Evolutionary conservation across 2,329 filamentous ascomycete genomes (phyloP), one percentile per base, ranked within the genome.

Genomic region (Cladosporium sp.): DNA sequence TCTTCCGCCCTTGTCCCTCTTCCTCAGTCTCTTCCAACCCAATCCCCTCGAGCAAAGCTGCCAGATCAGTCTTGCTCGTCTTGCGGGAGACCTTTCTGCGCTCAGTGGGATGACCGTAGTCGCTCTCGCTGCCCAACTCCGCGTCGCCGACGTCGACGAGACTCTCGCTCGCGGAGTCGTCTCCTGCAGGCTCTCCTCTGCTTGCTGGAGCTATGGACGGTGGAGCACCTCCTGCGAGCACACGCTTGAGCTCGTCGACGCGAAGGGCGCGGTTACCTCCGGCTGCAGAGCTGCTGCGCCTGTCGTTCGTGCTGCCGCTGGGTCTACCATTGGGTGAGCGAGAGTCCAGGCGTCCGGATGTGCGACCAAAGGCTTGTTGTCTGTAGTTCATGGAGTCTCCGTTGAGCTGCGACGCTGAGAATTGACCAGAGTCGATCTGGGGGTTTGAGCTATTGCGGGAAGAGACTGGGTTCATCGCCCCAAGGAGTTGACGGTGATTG

Each of bases 81-180:
- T 55, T 53, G 34, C 53, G 31, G 32, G 49, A 48, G 31, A 43
- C 37, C 18, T 48, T 55, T n/a, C 33, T 40, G n/a, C 34, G 33
- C 37, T 45, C 43, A 13, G 37, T 42, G 10, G 11, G 33, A 10
- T 53, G 28, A 3, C 52, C 46, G 13, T 38, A 46, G 19, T 48
- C 56, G 18, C 46, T 52, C 40, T 60, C 56, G 43, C 58, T 60
- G 18, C 44, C 56, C 5, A 60, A 11, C 40, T 60, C 56, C 3
- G 34, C 57, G 18, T 58, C 61, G 34, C 56, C 61, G 11, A 58
- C 58, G 19, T 64, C 62, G 57, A 85, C 78, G 74, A 89, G 80
- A 66, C 84, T 87, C 50, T 89, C 85, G 53, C 74, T 78, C 62
- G 76, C 82, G 50, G 75, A 78, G 58, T 76, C 74, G 54, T 79